phyloP scores from a whole-genome alignment of 1,139 yeast genomes.

The Pichia sp. region DNA sequence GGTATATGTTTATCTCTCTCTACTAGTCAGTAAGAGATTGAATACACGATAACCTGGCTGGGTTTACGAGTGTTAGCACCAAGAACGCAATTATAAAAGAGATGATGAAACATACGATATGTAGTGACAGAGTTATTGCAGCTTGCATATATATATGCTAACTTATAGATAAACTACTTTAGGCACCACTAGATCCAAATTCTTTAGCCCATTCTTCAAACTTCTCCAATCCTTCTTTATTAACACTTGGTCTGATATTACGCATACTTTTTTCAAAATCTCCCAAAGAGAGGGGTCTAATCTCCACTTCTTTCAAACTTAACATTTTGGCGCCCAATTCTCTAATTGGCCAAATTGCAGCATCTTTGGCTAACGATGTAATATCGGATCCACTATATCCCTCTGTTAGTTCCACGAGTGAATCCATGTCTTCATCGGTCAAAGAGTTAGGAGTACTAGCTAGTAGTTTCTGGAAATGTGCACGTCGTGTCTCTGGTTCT shows the following conservation, averaged over 20 bases:
- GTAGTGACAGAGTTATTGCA: no score
- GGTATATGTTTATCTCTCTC: no score
- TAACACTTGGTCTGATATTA: slow-evolving; percentile 88
- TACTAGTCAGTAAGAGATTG: no score
- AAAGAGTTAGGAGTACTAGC: slow-evolving; percentile 72
- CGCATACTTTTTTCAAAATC: slow-evolving; percentile 77
- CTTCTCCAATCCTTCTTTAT: slow-evolving; percentile 68
- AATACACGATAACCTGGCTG: no score
- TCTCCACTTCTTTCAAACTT: slow-evolving; percentile 78
- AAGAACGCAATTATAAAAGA: no score
- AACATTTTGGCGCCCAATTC: slow-evolving; percentile 83
- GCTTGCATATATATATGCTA: no score
- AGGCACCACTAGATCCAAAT: slow-evolving; percentile 91
- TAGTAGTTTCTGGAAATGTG: slow-evolving; percentile 65
- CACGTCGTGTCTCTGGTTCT: slow-evolving; percentile 71
- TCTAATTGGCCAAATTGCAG: slow-evolving; percentile 97
- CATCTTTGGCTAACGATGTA: slow-evolving; percentile 93
- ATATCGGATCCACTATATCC: slow-evolving; percentile 87
- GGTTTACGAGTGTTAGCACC: no score
- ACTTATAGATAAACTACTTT: no score
- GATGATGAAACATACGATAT: no score
- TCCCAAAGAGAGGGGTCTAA: slow-evolving; percentile 66
- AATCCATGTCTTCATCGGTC: slow-evolving; percentile 52
- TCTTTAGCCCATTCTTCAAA: slow-evolving; percentile 87
- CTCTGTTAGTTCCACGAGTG: slow-evolving; percentile 42